These are phyloP conservation scores for Xylaria nigripes DNA, from an alignment of 495 filamentous ascomycete genomes.

Conservation along the genomic window DNA sequence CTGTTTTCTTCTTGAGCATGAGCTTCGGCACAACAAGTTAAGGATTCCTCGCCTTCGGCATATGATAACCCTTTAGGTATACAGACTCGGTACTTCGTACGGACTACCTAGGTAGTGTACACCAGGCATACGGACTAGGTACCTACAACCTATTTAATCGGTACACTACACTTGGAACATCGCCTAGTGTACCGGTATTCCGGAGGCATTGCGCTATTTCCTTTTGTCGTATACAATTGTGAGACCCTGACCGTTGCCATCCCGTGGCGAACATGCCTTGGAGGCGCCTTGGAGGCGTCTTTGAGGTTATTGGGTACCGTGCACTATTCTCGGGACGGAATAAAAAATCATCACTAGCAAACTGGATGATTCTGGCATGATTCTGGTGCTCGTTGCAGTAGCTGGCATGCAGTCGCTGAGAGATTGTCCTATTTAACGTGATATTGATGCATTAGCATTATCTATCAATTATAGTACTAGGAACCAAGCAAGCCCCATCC, in stretches of 20 bases:
- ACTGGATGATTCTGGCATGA: not conserved
- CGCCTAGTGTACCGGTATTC: too few relatives aligned
- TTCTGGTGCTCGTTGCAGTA: not conserved
- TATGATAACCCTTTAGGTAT: too few relatives aligned
- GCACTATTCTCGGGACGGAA: not conserved
- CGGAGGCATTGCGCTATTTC: too few relatives aligned
- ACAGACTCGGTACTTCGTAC: too few relatives aligned
- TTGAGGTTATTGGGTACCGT: too few relatives aligned
- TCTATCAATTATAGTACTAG: not conserved
- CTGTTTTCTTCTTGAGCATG: not conserved
- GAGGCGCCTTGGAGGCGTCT: too few relatives aligned
- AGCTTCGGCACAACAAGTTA: not conserved
- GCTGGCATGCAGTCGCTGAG: conserved; percentile 6
- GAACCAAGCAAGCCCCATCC: not conserved
- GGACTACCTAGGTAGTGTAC: too few relatives aligned
- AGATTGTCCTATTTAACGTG: conserved; percentile 1
- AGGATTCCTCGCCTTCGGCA: too few relatives aligned
- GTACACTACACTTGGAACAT: too few relatives aligned
- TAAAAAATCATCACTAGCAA: not conserved
- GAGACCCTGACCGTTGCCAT: not conserved
- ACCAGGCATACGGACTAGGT: too few relatives aligned
- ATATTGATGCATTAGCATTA: conserved; percentile 3
- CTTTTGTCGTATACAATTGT: not conserved
- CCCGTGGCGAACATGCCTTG: conserved; percentile 1
- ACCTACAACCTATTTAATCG: too few relatives aligned